A percentile compares a stretch with the other conserved stretches of the same genome.
These are phyloP conservation scores for Glarea lozoyensis DNA, from an alignment of 495 filamentous ascomycete genomes.

Conservation along the genomic window DNA sequence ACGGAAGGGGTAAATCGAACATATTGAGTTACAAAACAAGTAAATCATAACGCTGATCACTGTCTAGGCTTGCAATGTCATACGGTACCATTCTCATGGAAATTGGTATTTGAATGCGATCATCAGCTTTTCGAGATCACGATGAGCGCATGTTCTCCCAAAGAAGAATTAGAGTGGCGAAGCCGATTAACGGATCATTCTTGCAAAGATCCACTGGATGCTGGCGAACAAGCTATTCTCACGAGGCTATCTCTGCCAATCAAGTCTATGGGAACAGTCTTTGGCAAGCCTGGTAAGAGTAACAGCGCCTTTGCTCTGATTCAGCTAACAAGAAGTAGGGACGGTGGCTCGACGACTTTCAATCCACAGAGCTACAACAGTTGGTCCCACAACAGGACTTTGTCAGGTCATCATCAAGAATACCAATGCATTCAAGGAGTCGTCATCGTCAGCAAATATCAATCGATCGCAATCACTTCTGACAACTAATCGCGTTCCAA, in stretches of 20 bases:
- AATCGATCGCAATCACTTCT: slow-evolving; percentile 65
- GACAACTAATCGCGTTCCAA: slow-evolving; percentile 52
- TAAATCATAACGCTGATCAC: slow-evolving; percentile 9
- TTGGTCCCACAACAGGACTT: slow-evolving; percentile 49
- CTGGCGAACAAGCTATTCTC: slow-evolving; percentile 35
- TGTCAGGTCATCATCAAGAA: slow-evolving; percentile 85
- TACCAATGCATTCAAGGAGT: slow-evolving; percentile 61
- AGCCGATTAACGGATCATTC: slow-evolving; percentile 37
- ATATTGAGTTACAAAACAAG: not conserved
- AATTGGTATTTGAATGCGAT: slow-evolving; percentile 74
- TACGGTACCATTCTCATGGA: slow-evolving; percentile 84
- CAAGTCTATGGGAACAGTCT: slow-evolving; percentile 62
- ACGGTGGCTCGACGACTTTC: slow-evolving; percentile 70
- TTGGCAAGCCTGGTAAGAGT: slow-evolving; percentile 51
- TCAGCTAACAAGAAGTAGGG: slow-evolving; percentile 28
- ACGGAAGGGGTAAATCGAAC: slow-evolving; percentile 61
- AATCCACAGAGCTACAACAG: slow-evolving; percentile 65
- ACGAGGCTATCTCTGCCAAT: slow-evolving; percentile 59
- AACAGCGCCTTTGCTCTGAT: not conserved
- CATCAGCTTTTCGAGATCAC: slow-evolving; percentile 76
- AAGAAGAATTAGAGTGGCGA: slow-evolving; percentile 75
- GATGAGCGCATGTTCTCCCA: slow-evolving; percentile 76
- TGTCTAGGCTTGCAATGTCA: slow-evolving; percentile 71
- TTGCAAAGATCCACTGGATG: slow-evolving; percentile 33
- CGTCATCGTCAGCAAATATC: slow-evolving; percentile 37